Percentiles rank a stretch among this genome's conserved stretches.
These are phyloP conservation scores for Phytopythium boreale DNA, from an alignment of 352 stramenopile species.

Conservation along the genomic window DNA sequence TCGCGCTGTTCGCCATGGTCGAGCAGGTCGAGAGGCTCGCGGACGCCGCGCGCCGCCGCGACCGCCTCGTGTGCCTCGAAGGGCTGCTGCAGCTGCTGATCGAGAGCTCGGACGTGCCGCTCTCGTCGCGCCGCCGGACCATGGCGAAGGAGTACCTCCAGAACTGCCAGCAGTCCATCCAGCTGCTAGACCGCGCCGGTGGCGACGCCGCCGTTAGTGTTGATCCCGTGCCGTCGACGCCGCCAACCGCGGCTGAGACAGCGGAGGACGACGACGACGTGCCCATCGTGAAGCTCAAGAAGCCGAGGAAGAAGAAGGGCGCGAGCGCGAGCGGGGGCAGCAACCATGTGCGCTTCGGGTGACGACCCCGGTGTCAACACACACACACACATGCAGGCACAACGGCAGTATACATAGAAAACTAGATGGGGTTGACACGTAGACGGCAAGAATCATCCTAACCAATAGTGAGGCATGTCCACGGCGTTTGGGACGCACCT, in stretches of 20 bases:
- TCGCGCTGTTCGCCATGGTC: constrained; percentile 37
- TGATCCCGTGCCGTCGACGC: background rate
- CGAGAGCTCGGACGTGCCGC: constrained; percentile 18
- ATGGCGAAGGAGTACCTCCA: constrained; percentile 40
- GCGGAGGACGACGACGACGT: background rate
- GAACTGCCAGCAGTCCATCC: constrained; percentile 41
- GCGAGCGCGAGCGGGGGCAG: background rate
- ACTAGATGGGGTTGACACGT: background rate
- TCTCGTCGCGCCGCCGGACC: constrained; percentile 22
- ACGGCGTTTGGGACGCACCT: too few species aligned
- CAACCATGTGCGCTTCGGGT: constrained; percentile 2
- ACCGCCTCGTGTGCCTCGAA: constrained; percentile 51
- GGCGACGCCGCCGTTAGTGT: background rate
- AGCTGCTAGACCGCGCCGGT: constrained; percentile 20
- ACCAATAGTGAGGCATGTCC: too few species aligned
- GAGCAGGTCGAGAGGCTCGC: constrained; percentile 43
- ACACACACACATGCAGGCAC: background rate
- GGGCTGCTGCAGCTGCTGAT: constrained; percentile 36
- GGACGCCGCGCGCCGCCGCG: constrained; percentile 26
- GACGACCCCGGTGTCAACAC: background rate
- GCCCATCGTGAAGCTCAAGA: background rate
- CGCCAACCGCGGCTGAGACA: background rate
- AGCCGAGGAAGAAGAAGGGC: constrained; percentile 14
- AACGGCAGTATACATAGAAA: constrained; percentile 5
- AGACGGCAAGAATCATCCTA: constrained; percentile 2